Percentiles rank a stretch among this genome's conserved stretches.
These are phyloP conservation scores for Didymella arachidicola DNA, from an alignment of 2,329 filamentous ascomycete genomes.

Conservation along the genomic window DNA sequence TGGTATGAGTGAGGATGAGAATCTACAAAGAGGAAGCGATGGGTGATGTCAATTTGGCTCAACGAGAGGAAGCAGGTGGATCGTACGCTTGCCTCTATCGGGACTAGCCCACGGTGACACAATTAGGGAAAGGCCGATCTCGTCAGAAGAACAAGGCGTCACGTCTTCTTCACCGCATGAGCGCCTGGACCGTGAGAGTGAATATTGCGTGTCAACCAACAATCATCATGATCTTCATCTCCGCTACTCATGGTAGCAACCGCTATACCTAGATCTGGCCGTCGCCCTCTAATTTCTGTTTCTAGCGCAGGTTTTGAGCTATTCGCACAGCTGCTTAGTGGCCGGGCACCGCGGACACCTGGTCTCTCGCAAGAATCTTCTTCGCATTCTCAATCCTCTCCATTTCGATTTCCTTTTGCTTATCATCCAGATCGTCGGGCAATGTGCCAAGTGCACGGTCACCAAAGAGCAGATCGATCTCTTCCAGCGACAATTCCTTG, in stretches of 20 bases:
- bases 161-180: neutral
- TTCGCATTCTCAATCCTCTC: conserved; percentile 33
- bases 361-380: conserved; percentile 20
- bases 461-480: conserved; percentile 66
- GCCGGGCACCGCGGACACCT: conserved; percentile 9
- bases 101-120: neutral
- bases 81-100: neutral
- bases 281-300: neutral
- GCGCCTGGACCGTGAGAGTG: no score
- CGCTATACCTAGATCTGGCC: no score
- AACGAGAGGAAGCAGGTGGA: neutral
- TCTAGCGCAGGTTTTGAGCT: neutral
- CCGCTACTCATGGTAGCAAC: neutral
- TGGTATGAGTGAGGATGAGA: neutral
- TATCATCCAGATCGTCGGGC: conserved; percentile 53
- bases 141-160: neutral
- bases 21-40: neutral
- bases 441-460: conserved; percentile 59
- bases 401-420: conserved; percentile 35
- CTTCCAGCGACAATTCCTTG: conserved; percentile 60
- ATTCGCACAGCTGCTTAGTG: conserved; percentile 5
- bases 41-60: neutral
- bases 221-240: neutral
- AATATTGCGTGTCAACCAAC: neutral
- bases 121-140: neutral